These are phyloP conservation scores for Eimeria maxima DNA, from an alignment of 169 alveolate genomes.

Conservation along the genomic window DNA sequence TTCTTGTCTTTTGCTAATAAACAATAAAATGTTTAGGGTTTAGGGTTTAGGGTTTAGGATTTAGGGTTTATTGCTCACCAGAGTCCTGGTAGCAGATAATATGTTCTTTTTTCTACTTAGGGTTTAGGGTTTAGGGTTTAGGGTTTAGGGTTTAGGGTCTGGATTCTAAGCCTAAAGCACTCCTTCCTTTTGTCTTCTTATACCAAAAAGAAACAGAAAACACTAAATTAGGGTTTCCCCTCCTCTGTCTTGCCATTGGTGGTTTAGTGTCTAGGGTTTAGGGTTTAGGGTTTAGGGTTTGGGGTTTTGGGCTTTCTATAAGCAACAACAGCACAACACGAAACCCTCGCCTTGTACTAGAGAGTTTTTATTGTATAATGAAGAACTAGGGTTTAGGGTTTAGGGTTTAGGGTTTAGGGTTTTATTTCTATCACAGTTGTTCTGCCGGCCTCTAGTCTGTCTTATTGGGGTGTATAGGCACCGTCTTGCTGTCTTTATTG, in stretches of 20 bases:
- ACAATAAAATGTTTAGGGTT: not conserved
- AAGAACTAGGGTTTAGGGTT: slow-evolving; percentile 32
- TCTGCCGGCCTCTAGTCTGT: not conserved
- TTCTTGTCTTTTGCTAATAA: too few species aligned
- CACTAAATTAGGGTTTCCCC: not conserved
- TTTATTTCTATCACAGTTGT: not conserved
- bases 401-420: slow-evolving; percentile 37
- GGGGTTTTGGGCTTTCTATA: too few species aligned
- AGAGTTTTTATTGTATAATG: not conserved
- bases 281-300: not conserved
- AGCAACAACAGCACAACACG: too few species aligned
- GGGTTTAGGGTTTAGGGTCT: slow-evolving; percentile 32
- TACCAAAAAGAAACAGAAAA: not conserved
- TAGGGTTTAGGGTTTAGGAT: not conserved
- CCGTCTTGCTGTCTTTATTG: too few species aligned
- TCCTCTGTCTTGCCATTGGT: not conserved
- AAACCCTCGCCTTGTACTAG: not conserved
- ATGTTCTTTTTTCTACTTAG: not conserved
- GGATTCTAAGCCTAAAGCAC: not conserved
- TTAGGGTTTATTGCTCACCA: not conserved
- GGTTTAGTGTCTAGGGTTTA: not conserved
- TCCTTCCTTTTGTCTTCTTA: not conserved
- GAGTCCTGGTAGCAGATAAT: not conserved
- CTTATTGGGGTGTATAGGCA: too few species aligned
- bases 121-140: slow-evolving; percentile 30